phyloP scores from a whole-genome alignment of 2,329 filamentous ascomycete genomes.

The Coniochaeta sp. region DNA sequence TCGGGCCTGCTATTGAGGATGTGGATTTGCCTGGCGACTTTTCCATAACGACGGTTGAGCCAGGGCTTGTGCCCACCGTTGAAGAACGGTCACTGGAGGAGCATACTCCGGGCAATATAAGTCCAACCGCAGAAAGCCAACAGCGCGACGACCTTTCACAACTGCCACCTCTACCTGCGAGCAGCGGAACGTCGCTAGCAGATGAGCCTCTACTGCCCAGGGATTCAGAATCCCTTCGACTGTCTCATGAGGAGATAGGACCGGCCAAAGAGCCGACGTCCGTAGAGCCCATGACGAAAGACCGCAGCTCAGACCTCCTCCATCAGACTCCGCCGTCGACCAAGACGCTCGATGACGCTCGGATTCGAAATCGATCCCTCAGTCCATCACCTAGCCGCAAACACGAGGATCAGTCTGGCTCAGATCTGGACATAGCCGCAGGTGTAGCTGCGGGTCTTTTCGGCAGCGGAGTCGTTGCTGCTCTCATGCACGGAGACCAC shows the following conservation, averaged over 20 bases:
- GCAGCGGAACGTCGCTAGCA: neutral
- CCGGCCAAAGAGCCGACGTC: slow-evolving; percentile 21
- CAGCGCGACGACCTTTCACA: neutral
- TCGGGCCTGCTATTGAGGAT: neutral
- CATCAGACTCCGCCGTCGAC: slow-evolving; percentile 27
- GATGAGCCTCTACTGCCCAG: neutral
- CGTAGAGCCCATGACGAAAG: slow-evolving; percentile 32
- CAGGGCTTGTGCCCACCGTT: neutral
- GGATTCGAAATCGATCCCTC: slow-evolving; percentile 12
- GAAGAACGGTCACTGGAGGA: neutral
- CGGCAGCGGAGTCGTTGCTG: neutral
- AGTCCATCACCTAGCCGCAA: slow-evolving; percentile 16
- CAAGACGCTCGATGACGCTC: slow-evolving; percentile 17
- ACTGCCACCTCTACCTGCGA: slow-evolving; percentile 10
- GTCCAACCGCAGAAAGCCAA: neutral
- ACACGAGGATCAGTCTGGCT: neutral
- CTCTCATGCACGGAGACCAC: neutral
- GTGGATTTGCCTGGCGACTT: neutral
- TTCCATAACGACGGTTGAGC: neutral
- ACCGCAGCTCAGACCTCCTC: slow-evolving; percentile 33
- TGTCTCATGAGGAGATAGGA: neutral
- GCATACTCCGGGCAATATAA: neutral
- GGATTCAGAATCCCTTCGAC: neutral
- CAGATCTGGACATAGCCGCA: slow-evolving; percentile 1
- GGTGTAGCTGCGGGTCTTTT: slow-evolving; percentile 1